phyloP scores from a whole-genome alignment of 768 basidiomycete species.

The Pilatotrama ljubarskyi region DNA sequence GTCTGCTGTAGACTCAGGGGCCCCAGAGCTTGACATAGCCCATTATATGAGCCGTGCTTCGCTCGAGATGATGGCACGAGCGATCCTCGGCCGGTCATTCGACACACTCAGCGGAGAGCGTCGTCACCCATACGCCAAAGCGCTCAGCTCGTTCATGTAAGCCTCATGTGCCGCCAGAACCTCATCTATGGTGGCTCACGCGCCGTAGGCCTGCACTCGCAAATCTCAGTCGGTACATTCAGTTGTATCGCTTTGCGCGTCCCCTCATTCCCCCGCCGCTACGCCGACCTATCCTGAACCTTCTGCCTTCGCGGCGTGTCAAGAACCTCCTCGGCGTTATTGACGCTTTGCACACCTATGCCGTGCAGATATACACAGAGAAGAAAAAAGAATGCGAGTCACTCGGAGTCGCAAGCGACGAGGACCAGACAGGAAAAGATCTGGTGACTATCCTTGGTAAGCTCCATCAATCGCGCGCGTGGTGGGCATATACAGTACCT shows the following conservation, averaged over 20 bases:
- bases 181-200: neutral
- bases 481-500: neutral
- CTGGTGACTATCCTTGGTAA: neutral
- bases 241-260: constrained; percentile 1
- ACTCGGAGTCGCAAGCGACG: neutral
- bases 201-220: neutral
- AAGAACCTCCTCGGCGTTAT: constrained; percentile 36
- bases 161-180: neutral
- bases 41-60: constrained; percentile 27
- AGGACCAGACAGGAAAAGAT: neutral
- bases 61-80: constrained; percentile 27
- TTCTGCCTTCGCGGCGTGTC: constrained; percentile 36
- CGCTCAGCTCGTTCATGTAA: constrained; percentile 20
- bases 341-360: constrained; percentile 37
- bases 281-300: constrained; percentile 35
- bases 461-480: too few relatives aligned
- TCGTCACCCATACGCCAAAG: constrained; percentile 23
- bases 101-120: constrained; percentile 22
- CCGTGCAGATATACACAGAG: constrained; percentile 36
- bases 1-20: neutral
- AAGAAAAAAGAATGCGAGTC: constrained; percentile 37
- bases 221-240: neutral
- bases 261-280: constrained; percentile 28
- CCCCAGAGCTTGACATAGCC: constrained; percentile 21
- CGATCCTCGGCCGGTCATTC: constrained; percentile 26